Conservation (phyloP, 2,329 filamentous ascomycete genomes). For the Penicillium sp. region DNA sequence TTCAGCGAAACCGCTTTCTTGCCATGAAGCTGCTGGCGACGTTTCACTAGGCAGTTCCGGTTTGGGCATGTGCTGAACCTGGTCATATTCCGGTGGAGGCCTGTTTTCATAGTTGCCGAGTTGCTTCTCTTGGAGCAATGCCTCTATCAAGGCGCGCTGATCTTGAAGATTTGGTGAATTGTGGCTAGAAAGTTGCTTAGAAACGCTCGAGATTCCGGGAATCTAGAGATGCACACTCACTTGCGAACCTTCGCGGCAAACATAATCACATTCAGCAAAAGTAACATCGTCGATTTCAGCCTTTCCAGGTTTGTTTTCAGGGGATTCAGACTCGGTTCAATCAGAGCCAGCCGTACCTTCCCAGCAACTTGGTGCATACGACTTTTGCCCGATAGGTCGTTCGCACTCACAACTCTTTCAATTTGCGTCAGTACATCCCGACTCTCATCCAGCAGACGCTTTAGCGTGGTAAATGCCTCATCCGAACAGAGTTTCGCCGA, state of each 20-base stretch:
- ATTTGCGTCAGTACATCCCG: slow-evolving; percentile 23
- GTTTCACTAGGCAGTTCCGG: neutral
- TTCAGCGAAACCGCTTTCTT: neutral
- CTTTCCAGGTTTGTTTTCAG: slow-evolving; percentile 29
- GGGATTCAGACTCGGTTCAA: slow-evolving; percentile 23
- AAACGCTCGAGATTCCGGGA: neutral
- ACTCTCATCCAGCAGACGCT: slow-evolving; percentile 21
- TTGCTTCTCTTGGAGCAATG: neutral
- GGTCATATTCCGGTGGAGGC: neutral
- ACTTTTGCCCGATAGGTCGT: neutral
- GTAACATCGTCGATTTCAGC: slow-evolving; percentile 29
- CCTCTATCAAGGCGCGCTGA: slow-evolving; percentile 9
- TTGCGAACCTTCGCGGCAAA: slow-evolving; percentile 25
- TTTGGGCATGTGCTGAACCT: neutral
- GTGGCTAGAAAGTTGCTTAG: neutral
- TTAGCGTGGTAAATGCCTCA: slow-evolving; percentile 11
- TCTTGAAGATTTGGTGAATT: slow-evolving; percentile 7
- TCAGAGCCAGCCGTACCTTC: slow-evolving; percentile 22
- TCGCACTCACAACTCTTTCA: neutral
- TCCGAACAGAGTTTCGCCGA: slow-evolving; percentile 17
- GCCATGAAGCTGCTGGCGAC: neutral
- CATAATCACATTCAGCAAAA: slow-evolving; percentile 33
- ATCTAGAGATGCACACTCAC: neutral
- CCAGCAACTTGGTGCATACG: slow-evolving; percentile 1
- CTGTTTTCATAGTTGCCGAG: neutral